A percentile compares a stretch with the other conserved stretches of the same genome.
phyloP scores from a whole-genome alignment of 805 yeast genomes.

The Clavispora phyllophila region DNA sequence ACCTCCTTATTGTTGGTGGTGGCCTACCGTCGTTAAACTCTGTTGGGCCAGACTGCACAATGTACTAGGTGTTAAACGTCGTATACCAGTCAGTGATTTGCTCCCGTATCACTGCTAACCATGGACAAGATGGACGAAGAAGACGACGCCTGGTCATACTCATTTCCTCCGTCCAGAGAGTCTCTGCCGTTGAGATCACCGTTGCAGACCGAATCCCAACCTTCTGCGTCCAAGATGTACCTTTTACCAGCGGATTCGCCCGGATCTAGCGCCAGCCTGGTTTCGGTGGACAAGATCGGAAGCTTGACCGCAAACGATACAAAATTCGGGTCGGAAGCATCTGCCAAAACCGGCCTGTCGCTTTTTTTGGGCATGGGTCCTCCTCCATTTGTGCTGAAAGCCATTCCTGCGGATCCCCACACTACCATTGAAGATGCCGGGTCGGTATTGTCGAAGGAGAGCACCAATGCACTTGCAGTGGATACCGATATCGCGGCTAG shows the following conservation, averaged over 20 bases:
- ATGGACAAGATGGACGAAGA: conserved; percentile 22
- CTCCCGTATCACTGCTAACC: background rate
- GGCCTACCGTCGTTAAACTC: background rate
- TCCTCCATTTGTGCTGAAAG: conserved; percentile 33
- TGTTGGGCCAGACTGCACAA: background rate
- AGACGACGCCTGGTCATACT: conserved; percentile 39
- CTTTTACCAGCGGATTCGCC: background rate
- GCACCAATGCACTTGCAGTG: conserved; percentile 7
- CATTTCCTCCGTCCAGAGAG: conserved; percentile 34
- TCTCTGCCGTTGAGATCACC: conserved; percentile 16
- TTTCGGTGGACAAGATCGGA: background rate
- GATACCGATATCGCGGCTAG: background rate
- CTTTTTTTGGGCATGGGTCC: background rate
- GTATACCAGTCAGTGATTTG: background rate
- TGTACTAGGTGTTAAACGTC: background rate
- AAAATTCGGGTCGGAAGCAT: background rate
- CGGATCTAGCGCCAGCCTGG: background rate
- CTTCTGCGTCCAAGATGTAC: background rate
- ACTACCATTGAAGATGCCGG: conserved; percentile 50
- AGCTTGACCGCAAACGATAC: background rate
- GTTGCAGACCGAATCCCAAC: background rate
- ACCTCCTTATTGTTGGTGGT: too few species aligned
- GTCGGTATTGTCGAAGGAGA: conserved; percentile 25
- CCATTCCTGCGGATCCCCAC: conserved; percentile 48
- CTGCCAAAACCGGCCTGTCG: background rate